Conservation (phyloP, 2,329 filamentous ascomycete genomes). For the Endoconidiophora polonica region DNA sequence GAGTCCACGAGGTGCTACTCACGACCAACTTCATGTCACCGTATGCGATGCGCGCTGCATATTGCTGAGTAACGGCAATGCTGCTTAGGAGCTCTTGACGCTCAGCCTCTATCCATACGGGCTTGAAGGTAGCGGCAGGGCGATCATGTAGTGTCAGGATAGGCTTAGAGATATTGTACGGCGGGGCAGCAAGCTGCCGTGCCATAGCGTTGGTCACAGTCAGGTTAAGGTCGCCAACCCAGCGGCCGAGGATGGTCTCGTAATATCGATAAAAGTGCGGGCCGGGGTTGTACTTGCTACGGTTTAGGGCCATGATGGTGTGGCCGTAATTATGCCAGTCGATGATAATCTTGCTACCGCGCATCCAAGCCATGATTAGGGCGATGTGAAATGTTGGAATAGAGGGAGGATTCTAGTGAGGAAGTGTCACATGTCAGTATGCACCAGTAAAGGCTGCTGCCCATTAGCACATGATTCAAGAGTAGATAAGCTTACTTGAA, state of each 20-base stretch:
- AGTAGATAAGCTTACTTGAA: constrained; percentile 39
- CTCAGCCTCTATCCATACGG: constrained; percentile 32
- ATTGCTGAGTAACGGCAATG: constrained; percentile 45
- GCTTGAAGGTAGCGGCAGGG: constrained; percentile 67
- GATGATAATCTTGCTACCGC: constrained; percentile 68
- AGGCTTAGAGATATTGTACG: constrained; percentile 48
- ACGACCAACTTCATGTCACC: constrained; percentile 55
- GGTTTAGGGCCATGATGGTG: constrained; percentile 60
- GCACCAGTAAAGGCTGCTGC: neutral
- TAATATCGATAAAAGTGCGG: constrained; percentile 63
- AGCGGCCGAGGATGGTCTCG: constrained; percentile 53
- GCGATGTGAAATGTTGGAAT: constrained; percentile 78
- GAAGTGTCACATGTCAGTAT: constrained; percentile 13
- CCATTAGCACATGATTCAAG: neutral
- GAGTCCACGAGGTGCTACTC: constrained; percentile 92
- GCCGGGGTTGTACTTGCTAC: constrained; percentile 48
- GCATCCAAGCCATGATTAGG: constrained; percentile 52
- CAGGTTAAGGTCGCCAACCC: constrained; percentile 56
- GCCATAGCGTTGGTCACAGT: constrained; percentile 86
- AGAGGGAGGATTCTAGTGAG: constrained; percentile 67
- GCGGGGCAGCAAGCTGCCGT: constrained; percentile 43
- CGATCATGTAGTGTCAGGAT: constrained; percentile 71
- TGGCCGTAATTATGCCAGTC: constrained; percentile 99
- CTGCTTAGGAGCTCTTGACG: constrained; percentile 44
- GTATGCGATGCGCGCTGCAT: constrained; percentile 41